Percentiles rank a stretch among this genome's conserved stretches.
Conservation (phyloP, 2,329 filamentous ascomycete genomes). For the Corynespora cassiicola region DNA sequence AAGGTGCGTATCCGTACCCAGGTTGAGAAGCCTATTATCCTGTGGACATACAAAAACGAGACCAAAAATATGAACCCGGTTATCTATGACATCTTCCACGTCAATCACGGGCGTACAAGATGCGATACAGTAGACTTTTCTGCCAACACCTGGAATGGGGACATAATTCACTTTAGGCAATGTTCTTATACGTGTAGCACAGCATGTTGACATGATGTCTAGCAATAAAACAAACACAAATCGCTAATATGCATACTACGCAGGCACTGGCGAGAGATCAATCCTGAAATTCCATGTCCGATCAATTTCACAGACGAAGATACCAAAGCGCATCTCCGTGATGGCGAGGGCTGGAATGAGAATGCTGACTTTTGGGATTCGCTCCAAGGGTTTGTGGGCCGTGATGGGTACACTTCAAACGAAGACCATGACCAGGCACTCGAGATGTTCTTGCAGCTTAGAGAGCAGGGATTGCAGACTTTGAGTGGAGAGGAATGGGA, state of each 20-base stretch:
- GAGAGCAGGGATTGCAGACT: slow-evolving; percentile 37
- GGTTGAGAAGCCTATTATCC: slow-evolving; percentile 32
- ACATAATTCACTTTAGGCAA: slow-evolving; percentile 39
- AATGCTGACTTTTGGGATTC: slow-evolving; percentile 44
- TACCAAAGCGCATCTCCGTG: slow-evolving; percentile 20
- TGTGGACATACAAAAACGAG: slow-evolving; percentile 35
- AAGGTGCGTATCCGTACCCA: slow-evolving; percentile 27
- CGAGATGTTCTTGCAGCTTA: slow-evolving; percentile 42
- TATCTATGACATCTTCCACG: slow-evolving; percentile 28
- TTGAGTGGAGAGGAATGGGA: slow-evolving; percentile 39
- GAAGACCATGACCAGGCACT: slow-evolving; percentile 45
- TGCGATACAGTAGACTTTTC: slow-evolving; percentile 37
- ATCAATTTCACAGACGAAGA: slow-evolving; percentile 29
- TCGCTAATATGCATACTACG: slow-evolving; percentile 11
- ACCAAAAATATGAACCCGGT: slow-evolving; percentile 33
- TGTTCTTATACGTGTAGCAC: slow-evolving; percentile 37
- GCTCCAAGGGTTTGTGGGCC: slow-evolving; percentile 39
- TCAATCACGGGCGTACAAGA: slow-evolving; percentile 28
- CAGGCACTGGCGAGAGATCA: slow-evolving; percentile 39
- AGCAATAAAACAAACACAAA: slow-evolving; percentile 15
- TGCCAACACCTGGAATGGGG: slow-evolving; percentile 37
- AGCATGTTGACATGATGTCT: slow-evolving; percentile 27
- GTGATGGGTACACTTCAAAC: slow-evolving; percentile 47
- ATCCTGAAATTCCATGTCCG: slow-evolving; percentile 33
- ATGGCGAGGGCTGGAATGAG: slow-evolving; percentile 39